Evolutionary conservation across 2,329 filamentous ascomycete genomes (phyloP).

Genomic region (Madurella mycetomatis): DNA sequence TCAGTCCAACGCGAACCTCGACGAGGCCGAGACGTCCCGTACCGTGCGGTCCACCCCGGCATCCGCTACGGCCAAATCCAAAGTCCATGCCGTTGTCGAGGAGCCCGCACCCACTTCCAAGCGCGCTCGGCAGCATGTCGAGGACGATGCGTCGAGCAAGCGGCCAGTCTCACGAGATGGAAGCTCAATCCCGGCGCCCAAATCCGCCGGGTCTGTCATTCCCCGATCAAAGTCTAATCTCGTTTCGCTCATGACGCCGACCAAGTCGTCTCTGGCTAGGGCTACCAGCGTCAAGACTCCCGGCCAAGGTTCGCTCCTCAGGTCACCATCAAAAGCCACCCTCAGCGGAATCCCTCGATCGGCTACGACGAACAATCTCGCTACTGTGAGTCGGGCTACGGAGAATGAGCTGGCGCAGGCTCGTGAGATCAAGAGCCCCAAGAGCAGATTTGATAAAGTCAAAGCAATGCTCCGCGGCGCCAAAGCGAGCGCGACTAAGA

Average conservation of each 20-base stretch:
- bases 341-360: constrained; percentile 44
- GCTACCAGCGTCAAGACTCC: constrained; percentile 51
- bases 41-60: constrained; percentile 25
- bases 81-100: constrained; percentile 25
- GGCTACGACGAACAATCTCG: constrained; percentile 46
- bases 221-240: constrained; percentile 45
- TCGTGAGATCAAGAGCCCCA: constrained; percentile 42
- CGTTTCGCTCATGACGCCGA: constrained; percentile 68
- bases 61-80: constrained; percentile 29
- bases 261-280: constrained; percentile 67
- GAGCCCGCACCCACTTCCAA: constrained; percentile 53
- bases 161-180: constrained; percentile 55
- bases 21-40: constrained; percentile 48
- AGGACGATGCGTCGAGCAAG: constrained; percentile 64
- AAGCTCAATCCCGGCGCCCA: constrained; percentile 47
- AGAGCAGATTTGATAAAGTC: constrained; percentile 49
- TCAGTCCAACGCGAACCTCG: constrained; percentile 45
- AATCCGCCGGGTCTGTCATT: constrained; percentile 41
- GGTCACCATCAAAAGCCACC: constrained; percentile 50
- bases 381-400: constrained; percentile 10
- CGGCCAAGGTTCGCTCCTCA: constrained; percentile 44
- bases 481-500: constrained; percentile 36
- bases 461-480: constrained; percentile 53
- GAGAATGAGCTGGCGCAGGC: constrained; percentile 28
- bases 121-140: constrained; percentile 61